Evolutionary conservation across 2,329 filamentous ascomycete species (phyloP).

Genomic region (Penicillium hordei): DNA sequence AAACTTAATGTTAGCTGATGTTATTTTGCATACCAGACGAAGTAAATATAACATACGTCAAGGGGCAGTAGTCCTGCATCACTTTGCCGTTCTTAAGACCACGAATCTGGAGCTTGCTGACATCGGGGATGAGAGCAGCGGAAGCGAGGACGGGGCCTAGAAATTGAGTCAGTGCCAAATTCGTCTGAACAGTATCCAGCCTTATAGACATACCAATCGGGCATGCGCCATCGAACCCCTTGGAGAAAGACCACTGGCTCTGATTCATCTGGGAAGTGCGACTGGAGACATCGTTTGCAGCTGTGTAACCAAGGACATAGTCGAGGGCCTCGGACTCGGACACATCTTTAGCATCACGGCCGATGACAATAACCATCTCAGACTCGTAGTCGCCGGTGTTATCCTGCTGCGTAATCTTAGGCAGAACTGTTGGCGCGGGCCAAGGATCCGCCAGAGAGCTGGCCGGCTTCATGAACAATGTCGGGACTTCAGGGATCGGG

Average conservation of each 20-base stretch:
- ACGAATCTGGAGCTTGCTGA: slow-evolving; percentile 34
- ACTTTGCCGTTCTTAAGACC: slow-evolving; percentile 52
- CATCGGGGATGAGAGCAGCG: slow-evolving; percentile 33
- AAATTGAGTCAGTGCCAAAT: neutral
- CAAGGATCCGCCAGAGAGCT: slow-evolving; percentile 57
- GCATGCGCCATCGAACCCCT: slow-evolving; percentile 59
- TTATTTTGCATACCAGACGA: neutral
- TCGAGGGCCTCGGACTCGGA: slow-evolving; percentile 56
- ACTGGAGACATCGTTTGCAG: slow-evolving; percentile 63
- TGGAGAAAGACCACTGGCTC: slow-evolving; percentile 59
- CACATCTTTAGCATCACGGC: slow-evolving; percentile 55
- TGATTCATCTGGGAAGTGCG: slow-evolving; percentile 57
- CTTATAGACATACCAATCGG: slow-evolving; percentile 45
- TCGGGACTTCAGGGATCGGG: slow-evolving; percentile 55
- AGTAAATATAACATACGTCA: slow-evolving; percentile 36
- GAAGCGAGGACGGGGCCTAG: slow-evolving; percentile 54
- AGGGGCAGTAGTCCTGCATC: slow-evolving; percentile 48
- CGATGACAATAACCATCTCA: slow-evolving; percentile 59
- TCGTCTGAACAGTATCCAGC: neutral
- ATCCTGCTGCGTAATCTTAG: slow-evolving; percentile 54
- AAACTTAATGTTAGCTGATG: slow-evolving; percentile 7
- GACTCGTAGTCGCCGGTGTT: slow-evolving; percentile 61
- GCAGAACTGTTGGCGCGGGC: slow-evolving; percentile 52
- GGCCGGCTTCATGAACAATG: slow-evolving; percentile 59
- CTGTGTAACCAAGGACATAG: slow-evolving; percentile 64